phyloP scores from a whole-genome alignment of 345 rosid species.

The Abelmoschus esculentus region DNA sequence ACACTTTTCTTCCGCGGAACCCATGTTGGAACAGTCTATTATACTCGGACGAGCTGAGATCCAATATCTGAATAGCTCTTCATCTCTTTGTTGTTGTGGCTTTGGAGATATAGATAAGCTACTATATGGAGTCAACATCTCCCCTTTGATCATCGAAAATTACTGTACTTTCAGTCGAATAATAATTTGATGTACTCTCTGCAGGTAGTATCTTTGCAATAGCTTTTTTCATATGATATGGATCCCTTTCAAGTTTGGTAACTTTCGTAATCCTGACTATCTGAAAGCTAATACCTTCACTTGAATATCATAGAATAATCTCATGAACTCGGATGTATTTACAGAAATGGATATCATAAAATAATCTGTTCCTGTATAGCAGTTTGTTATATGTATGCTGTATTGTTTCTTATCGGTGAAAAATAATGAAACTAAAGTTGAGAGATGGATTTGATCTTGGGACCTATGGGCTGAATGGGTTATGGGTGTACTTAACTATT shows the following conservation, averaged over 20 bases:
- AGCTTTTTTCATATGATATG: background rate
- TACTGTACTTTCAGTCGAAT: background rate
- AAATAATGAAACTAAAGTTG: no score
- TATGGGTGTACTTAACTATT: no score
- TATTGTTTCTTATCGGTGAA: no score
- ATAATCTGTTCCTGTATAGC: no score
- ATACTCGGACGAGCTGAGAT: conserved; percentile 32
- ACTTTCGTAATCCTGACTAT: background rate
- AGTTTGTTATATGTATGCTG: no score
- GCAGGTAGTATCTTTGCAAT: background rate
- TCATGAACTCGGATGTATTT: background rate
- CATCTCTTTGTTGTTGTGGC: background rate
- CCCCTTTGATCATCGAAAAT: background rate
- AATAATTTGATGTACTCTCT: background rate
- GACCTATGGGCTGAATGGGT: no score
- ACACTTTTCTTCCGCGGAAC: conserved; percentile 64
- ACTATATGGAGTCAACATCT: background rate
- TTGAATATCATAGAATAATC: background rate
- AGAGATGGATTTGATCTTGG: no score
- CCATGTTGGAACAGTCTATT: conserved; percentile 49
- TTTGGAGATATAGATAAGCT: background rate
- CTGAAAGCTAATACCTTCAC: background rate
- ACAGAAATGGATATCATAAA: no score
- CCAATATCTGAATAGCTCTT: conserved; percentile 29
- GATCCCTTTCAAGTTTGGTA: background rate